These are phyloP conservation scores for Fusarium protoensiforme DNA, from an alignment of 2,329 filamentous ascomycete species.

Conservation along the genomic window DNA sequence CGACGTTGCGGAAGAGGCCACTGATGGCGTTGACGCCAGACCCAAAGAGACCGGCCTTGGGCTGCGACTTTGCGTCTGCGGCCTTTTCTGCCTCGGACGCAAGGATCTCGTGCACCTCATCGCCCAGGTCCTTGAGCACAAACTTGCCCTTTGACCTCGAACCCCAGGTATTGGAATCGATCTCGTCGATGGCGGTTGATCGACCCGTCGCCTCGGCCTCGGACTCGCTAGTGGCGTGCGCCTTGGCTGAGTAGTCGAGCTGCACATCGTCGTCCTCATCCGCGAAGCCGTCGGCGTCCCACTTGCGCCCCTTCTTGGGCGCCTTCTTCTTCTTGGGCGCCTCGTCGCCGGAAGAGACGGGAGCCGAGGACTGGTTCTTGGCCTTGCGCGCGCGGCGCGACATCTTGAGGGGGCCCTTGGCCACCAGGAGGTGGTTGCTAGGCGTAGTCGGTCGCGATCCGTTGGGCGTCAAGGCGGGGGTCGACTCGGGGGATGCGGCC, in stretches of 20 bases:
- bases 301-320: constrained; percentile 92
- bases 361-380: constrained; percentile 72
- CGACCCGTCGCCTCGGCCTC: constrained; percentile 62
- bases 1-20: constrained; percentile 91
- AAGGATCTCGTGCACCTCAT: constrained; percentile 92
- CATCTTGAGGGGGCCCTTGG: constrained; percentile 80
- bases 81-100: constrained; percentile 75
- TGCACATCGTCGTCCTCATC: constrained; percentile 84
- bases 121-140: constrained; percentile 90
- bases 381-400: constrained; percentile 82
- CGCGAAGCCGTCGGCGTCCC: constrained; percentile 89
- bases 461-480: constrained; percentile 76
- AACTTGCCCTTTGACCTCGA: constrained; percentile 91
- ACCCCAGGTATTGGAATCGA: constrained; percentile 86
- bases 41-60: constrained; percentile 75
- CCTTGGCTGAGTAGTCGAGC: constrained; percentile 87
- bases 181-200: constrained; percentile 73
- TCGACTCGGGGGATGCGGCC: constrained; percentile 71
- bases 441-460: constrained; percentile 85
- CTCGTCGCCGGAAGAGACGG: constrained; percentile 88
- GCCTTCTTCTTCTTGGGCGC: constrained; percentile 67
- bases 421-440: constrained; percentile 71
- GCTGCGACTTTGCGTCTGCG: constrained; percentile 58
- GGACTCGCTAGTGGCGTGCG: constrained; percentile 64
- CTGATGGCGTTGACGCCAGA: constrained; percentile 85